Conservation (phyloP, 2,329 filamentous ascomycete genomes). For the Dactylellina parvicollis region DNA sequence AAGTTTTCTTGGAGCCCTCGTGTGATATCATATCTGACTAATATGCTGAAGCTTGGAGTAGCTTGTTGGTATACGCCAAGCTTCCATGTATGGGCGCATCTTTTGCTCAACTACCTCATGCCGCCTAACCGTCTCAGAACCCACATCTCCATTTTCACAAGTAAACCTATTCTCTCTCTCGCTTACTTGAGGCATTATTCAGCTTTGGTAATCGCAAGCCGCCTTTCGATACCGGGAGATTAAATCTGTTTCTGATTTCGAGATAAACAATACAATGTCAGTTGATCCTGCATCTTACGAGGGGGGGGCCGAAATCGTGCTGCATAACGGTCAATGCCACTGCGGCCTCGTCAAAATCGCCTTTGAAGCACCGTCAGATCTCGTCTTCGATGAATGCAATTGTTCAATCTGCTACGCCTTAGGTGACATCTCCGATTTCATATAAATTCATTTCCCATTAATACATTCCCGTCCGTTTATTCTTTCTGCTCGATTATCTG, state of each 20-base stretch:
- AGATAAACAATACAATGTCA: slow-evolving; percentile 34
- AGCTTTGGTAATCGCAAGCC: slow-evolving; percentile 10
- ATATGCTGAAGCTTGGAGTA: slow-evolving; percentile 29
- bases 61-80: slow-evolving; percentile 49
- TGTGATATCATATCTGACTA: no score
- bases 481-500: slow-evolving; percentile 14
- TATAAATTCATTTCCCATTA: slow-evolving; percentile 16
- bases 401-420: slow-evolving; percentile 54
- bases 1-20: no score
- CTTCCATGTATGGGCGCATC: slow-evolving; percentile 27
- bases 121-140: slow-evolving; percentile 30
- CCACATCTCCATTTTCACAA: slow-evolving; percentile 18
- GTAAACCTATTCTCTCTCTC: neutral
- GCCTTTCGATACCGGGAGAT: slow-evolving; percentile 9
- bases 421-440: slow-evolving; percentile 47
- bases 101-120: slow-evolving; percentile 26
- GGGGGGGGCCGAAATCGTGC: slow-evolving; percentile 23
- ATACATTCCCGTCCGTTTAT: slow-evolving; percentile 22
- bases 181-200: slow-evolving; percentile 31
- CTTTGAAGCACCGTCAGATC: slow-evolving; percentile 48
- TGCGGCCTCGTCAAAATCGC: slow-evolving; percentile 50
- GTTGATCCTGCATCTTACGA: slow-evolving; percentile 21
- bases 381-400: slow-evolving; percentile 49
- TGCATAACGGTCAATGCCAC: slow-evolving; percentile 49
- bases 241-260: slow-evolving; percentile 1